Base-by-base conservation (phyloP, 345 rosid genomes). In the Camelina neglecta region DNA sequence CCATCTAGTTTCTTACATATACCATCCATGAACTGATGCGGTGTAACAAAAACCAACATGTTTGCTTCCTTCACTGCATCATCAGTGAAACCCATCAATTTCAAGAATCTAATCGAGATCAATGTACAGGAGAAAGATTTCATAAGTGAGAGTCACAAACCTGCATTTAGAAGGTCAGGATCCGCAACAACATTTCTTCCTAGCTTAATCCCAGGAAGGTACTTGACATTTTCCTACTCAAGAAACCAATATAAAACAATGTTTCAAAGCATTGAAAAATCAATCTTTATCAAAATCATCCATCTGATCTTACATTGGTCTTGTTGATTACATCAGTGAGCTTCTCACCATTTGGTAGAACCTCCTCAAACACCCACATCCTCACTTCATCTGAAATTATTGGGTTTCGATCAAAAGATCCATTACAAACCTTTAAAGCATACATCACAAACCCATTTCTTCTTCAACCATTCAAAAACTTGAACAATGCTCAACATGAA, bases 361-460 rank as follows among this genome's bases (percentile, higher is more conserved):
- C 83, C 85, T 95, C 97, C 86, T 95, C 94, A 72, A 79, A 95
- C 48, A 95, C 99, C 99, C 97, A 92, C 96, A 95, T 95, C 83
- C 89, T 88, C 77, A 92, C 97, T 87, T 92, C 97, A 90, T 92
- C 99, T 95, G 93, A 74, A 62, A n/a, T 1, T 1, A 24, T 18
- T 21, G 4, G 9, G 5, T 49, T 59, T 16, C 0, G 38, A 48
- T 51, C 54, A 63, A 42, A 64, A 57, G 53, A 72, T 62, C 38
- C 42, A 67, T 44, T 9, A 39, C 33, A n/a, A 47, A 18, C 3
- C 44, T 33, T 33, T 33, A 33, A 29, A 33, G 36, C 36, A 6
- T 33, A 33, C 31, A 66, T 45, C 1, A 3, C 33, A n/a, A 33
- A 20, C 4, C 45, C 50, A 49, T 49, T 49, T 16, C 54, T 49